Conservation (phyloP, 1,139 yeast genomes). For the Blastobotrys persicus region DNA sequence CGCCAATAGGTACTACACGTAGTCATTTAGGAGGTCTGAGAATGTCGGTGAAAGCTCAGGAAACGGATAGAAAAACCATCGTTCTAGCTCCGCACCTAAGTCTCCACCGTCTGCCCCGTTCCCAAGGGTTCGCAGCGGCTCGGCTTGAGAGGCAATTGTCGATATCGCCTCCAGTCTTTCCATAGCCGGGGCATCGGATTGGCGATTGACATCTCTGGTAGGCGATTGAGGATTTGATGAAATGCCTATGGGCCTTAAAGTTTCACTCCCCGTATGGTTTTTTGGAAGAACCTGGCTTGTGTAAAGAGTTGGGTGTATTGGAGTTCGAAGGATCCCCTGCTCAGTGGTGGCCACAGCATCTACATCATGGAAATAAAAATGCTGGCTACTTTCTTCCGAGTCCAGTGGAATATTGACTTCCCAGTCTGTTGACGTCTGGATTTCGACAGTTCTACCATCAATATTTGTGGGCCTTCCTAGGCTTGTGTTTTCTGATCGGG, state of each 20-base stretch:
- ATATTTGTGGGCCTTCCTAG: slow-evolving; percentile 7
- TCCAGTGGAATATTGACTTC: neutral
- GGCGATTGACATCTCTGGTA: no score
- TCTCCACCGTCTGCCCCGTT: slow-evolving; percentile 8
- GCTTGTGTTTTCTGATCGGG: slow-evolving; percentile 8
- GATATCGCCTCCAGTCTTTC: slow-evolving; percentile 8
- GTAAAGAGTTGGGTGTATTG: neutral
- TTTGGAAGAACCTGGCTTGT: neutral
- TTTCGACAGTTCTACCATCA: slow-evolving; percentile 7
- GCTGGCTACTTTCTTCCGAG: neutral
- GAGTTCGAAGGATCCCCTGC: neutral
- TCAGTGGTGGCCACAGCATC: neutral
- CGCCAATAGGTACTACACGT: no score
- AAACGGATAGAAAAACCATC: slow-evolving; percentile 14
- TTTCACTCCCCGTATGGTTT: neutral
- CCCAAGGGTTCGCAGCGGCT: slow-evolving; percentile 3
- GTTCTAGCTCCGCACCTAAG: slow-evolving; percentile 14
- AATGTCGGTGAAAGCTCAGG: slow-evolving; percentile 7
- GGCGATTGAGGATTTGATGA: neutral
- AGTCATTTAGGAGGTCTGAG: slow-evolving; percentile 1
- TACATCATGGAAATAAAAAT: slow-evolving; percentile 8
- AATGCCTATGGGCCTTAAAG: neutral
- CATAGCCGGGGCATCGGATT: neutral
- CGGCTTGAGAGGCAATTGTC: slow-evolving; percentile 12
- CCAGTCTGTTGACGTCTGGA: neutral